Percentiles rank a stretch among this genome's conserved stretches.
Evolutionary conservation across 2,329 filamentous ascomycete species (phyloP).

Genomic region (Huntiella moniliformis): DNA sequence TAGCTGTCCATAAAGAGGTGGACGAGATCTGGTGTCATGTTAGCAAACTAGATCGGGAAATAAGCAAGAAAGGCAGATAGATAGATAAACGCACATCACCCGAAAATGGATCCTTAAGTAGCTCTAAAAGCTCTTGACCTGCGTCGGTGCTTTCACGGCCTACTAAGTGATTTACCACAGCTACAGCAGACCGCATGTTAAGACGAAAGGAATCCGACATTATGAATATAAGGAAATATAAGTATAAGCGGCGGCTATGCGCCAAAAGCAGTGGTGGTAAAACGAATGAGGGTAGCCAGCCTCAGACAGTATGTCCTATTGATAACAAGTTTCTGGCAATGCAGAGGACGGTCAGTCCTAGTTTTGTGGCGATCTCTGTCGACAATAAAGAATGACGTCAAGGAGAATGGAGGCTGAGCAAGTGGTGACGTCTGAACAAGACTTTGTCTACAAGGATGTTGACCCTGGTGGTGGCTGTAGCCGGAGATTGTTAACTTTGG

Average conservation of each 20-base stretch:
- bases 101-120: constrained; percentile 33
- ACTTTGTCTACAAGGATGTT: too few relatives aligned
- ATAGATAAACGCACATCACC: constrained; percentile 21
- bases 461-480: too few relatives aligned
- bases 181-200: not conserved
- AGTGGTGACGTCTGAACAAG: too few relatives aligned
- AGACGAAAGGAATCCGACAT: not conserved
- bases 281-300: too few relatives aligned
- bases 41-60: not conserved
- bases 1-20: constrained; percentile 55
- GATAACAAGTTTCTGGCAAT: too few relatives aligned
- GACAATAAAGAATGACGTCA: not conserved
- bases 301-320: too few relatives aligned
- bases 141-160: constrained; percentile 15
- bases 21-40: constrained; percentile 8
- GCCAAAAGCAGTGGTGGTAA: too few relatives aligned
- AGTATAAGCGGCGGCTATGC: too few relatives aligned
- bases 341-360: too few relatives aligned
- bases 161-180: constrained; percentile 2
- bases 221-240: not conserved
- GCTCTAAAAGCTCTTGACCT: constrained; percentile 26
- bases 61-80: not conserved
- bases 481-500: too few relatives aligned
- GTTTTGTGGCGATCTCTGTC: too few relatives aligned
- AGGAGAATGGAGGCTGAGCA: not conserved